A percentile compares a stretch with the other conserved stretches of the same genome.
Conservation (phyloP, 108 stramenopile species). For the Chaetoceros tenuissimus region DNA sequence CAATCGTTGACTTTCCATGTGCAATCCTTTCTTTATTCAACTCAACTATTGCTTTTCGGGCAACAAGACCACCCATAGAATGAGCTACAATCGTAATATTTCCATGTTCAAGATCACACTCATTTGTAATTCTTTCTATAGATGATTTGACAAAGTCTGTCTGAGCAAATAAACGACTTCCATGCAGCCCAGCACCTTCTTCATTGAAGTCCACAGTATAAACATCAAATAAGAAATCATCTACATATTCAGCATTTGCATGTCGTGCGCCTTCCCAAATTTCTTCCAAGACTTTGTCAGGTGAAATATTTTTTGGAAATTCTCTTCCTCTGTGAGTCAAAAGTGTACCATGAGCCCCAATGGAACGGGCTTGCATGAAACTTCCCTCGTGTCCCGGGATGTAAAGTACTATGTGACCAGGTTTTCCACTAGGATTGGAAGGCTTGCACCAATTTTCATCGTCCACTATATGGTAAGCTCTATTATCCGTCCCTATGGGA, state of each 20-base stretch:
- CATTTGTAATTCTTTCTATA: slow-evolving; percentile 27
- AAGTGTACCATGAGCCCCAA: slow-evolving; percentile 76
- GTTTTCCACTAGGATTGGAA: slow-evolving; percentile 2
- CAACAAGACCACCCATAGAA: slow-evolving; percentile 69
- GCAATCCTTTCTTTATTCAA: slow-evolving; percentile 14
- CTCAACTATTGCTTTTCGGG: slow-evolving; percentile 14
- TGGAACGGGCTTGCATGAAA: slow-evolving; percentile 52
- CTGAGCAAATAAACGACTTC: slow-evolving; percentile 39
- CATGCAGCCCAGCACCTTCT: slow-evolving; percentile 67
- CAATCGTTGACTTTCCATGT: slow-evolving; percentile 15
- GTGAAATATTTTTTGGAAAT: background rate
- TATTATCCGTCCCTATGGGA: slow-evolving; percentile 12
- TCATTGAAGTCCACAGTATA: slow-evolving; percentile 65
- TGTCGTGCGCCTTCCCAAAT: background rate
- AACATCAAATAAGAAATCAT: slow-evolving; percentile 64
- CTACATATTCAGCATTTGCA: slow-evolving; percentile 1
- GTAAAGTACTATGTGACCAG: slow-evolving; percentile 48
- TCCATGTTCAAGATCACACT: slow-evolving; percentile 13
- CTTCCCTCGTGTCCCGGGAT: slow-evolving; percentile 79
- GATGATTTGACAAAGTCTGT: slow-evolving; percentile 44
- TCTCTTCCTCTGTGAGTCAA: slow-evolving; percentile 27
- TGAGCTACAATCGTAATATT: slow-evolving; percentile 57
- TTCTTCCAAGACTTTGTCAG: background rate
- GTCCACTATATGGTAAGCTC: slow-evolving; percentile 12
- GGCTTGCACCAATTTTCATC: slow-evolving; percentile 19